phyloP scores from a whole-genome alignment of 148 eudicot species.

The Polygonum aviculare region DNA sequence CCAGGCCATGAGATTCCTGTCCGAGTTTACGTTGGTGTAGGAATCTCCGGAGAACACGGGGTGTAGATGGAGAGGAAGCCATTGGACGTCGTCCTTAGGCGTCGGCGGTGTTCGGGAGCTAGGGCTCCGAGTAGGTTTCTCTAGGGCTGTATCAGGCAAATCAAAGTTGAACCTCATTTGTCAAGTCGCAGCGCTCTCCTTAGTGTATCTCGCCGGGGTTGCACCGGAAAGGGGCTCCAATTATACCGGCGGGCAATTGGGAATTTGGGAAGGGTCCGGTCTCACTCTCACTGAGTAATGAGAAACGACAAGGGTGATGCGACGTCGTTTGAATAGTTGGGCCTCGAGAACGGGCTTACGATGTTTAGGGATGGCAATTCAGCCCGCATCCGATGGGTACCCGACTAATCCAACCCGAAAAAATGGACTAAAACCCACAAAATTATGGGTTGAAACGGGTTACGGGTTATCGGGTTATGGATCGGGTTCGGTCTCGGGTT shows the following conservation, averaged over 20 bases:
- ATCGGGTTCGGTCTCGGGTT: too few species aligned
- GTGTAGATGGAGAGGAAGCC: slow-evolving; percentile 76
- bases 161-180: slow-evolving; percentile 46
- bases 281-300: background rate
- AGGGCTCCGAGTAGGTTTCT: slow-evolving; percentile 4
- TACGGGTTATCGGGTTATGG: too few species aligned
- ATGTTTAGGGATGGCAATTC: too few species aligned
- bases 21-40: slow-evolving; percentile 11
- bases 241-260: background rate
- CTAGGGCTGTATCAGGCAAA: slow-evolving; percentile 22
- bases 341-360: too few species aligned
- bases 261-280: background rate
- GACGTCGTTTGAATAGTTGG: background rate
- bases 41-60: slow-evolving; percentile 33
- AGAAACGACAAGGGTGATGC: background rate
- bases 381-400: too few species aligned
- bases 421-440: too few species aligned
- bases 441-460: too few species aligned
- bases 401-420: too few species aligned
- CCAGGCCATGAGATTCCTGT: slow-evolving; percentile 66
- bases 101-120: slow-evolving; percentile 10
- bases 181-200: background rate
- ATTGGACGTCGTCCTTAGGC: slow-evolving; percentile 39
- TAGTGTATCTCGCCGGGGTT: background rate
- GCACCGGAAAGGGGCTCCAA: background rate